Conservation (phyloP, 2,329 filamentous ascomycete species). For the Aspergillus sp. region DNA sequence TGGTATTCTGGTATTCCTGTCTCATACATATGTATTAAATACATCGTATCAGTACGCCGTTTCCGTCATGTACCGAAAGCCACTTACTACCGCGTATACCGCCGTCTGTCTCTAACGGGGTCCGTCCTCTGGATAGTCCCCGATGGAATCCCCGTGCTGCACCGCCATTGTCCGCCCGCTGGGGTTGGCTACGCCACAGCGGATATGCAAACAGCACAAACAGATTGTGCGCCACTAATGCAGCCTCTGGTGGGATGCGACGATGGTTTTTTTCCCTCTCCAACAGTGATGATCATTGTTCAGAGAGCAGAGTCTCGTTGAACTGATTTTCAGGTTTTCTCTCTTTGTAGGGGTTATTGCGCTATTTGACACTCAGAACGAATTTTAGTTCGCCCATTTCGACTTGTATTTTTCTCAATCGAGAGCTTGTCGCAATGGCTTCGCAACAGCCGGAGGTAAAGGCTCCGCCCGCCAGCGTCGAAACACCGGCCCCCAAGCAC, state of each 20-base stretch:
- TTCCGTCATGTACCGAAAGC: no score
- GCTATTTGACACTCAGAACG: no score
- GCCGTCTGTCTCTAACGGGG: background rate
- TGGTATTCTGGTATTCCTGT: no score
- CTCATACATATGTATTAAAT: no score
- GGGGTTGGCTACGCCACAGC: constrained; percentile 2
- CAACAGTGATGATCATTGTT: no score
- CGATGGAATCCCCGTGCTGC: background rate
- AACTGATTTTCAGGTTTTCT: no score
- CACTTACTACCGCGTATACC: constrained; percentile 5
- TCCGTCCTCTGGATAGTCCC: no score
- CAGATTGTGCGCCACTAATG: background rate
- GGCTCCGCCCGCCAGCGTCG: background rate
- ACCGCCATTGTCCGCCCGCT: constrained; percentile 1
- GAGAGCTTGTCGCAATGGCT: constrained; percentile 5
- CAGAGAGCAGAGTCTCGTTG: no score
- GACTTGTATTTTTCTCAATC: background rate
- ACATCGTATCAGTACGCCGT: no score
- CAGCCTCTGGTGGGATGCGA: background rate
- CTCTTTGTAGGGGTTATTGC: no score
- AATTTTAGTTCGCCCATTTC: no score
- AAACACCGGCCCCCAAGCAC: constrained; percentile 15
- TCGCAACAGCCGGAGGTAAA: constrained; percentile 5
- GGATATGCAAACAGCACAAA: constrained; percentile 20
- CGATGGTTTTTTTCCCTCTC: constrained; percentile 4